Conservation (phyloP, 1,139 yeast species). For the Scheffersomyces cryptocercus region DNA sequence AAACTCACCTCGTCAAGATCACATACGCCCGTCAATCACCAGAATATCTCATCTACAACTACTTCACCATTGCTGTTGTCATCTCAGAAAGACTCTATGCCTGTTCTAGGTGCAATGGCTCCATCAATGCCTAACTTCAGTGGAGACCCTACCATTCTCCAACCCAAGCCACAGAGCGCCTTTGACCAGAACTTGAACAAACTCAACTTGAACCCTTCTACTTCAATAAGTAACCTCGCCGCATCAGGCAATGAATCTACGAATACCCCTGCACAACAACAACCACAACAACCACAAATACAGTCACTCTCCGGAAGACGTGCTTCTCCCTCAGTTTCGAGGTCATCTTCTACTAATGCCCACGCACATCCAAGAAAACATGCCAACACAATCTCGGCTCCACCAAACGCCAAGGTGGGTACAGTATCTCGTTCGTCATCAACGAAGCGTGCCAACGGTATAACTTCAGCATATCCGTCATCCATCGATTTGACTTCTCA, state of each 20-base stretch:
- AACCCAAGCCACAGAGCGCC: background rate
- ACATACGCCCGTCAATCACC: conserved; percentile 15
- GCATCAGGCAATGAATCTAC: background rate
- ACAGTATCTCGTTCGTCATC: background rate
- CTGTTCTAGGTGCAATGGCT: background rate
- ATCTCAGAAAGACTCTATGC: conserved; percentile 2
- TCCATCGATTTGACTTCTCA: background rate
- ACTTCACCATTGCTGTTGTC: conserved; percentile 11
- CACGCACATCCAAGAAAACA: background rate
- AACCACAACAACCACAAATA: background rate
- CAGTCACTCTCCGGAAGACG: background rate
- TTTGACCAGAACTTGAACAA: background rate
- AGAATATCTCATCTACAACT: conserved; percentile 10
- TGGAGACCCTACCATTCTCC: background rate
- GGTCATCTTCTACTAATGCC: conserved; percentile 11
- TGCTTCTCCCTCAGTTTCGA: conserved; percentile 7
- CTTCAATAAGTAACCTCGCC: background rate
- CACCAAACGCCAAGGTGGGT: background rate
- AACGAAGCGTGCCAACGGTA: background rate
- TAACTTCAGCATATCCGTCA: background rate
- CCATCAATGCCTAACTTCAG: background rate
- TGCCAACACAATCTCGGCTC: background rate
- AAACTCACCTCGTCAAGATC: conserved; percentile 11
- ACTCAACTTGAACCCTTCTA: background rate
- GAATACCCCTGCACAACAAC: background rate